Conservation (phyloP, 1,139 yeast genomes). For the Candida dubliniensis region DNA sequence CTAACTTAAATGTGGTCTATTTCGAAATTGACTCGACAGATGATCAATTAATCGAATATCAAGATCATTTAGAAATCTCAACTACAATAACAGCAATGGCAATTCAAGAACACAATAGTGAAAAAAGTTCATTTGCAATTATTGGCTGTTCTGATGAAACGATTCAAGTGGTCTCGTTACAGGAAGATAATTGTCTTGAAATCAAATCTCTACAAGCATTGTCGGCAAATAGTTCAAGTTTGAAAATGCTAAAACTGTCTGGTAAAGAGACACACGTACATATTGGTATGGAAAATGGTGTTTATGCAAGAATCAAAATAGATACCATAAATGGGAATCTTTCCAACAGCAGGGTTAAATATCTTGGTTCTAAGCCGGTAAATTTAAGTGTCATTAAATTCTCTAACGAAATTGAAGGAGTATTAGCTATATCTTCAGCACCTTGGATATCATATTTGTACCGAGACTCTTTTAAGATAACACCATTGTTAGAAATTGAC, state of each 20-base stretch:
- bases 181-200: constrained; percentile 62
- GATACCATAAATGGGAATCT: constrained; percentile 64
- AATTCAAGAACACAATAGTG: constrained; percentile 23
- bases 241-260: constrained; percentile 33
- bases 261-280: constrained; percentile 43
- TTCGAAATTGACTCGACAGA: constrained; percentile 69
- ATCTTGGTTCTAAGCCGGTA: constrained; percentile 69
- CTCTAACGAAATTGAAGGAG: constrained; percentile 22
- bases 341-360: constrained; percentile 68
- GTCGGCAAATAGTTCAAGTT: constrained; percentile 55
- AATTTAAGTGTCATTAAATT: constrained; percentile 39
- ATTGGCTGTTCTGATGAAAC: constrained; percentile 75
- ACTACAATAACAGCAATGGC: constrained; percentile 44
- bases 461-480: constrained; percentile 31
- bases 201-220: constrained; percentile 66
- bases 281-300: constrained; percentile 81
- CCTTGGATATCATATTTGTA: constrained; percentile 39
- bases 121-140: constrained; percentile 57
- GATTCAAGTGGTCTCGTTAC: constrained; percentile 67
- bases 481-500: constrained; percentile 40
- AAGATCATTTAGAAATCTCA: constrained; percentile 57
- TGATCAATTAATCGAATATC: constrained; percentile 71
- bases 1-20: constrained; percentile 75
- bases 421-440: constrained; percentile 44
- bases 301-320: constrained; percentile 64